These are phyloP conservation scores for Rutstroemia sp. DNA, from an alignment of 2,329 filamentous ascomycete genomes.

Conservation along the genomic window DNA sequence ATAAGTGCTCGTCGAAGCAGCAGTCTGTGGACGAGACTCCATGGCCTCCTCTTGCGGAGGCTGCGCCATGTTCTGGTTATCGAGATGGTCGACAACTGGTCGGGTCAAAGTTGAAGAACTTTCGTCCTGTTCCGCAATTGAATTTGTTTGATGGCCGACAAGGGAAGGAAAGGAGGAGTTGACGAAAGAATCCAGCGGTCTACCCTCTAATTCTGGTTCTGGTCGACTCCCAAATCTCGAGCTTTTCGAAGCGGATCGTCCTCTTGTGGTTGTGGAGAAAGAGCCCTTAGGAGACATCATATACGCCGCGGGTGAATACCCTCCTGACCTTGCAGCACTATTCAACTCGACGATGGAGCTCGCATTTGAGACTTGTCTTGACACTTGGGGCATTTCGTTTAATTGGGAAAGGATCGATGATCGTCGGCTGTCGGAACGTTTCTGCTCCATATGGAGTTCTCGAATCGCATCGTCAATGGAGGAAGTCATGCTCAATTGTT, in stretches of 20 bases:
- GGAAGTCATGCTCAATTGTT: slow-evolving; percentile 63
- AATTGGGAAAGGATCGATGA: slow-evolving; percentile 51
- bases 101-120: slow-evolving; percentile 19
- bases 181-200: slow-evolving; percentile 30
- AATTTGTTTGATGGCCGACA: slow-evolving; percentile 14
- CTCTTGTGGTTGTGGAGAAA: slow-evolving; percentile 37
- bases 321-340: slow-evolving; percentile 56
- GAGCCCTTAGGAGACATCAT: slow-evolving; percentile 61
- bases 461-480: slow-evolving; percentile 74
- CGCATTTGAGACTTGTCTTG: slow-evolving; percentile 41
- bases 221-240: slow-evolving; percentile 31
- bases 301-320: slow-evolving; percentile 62
- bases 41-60: slow-evolving; percentile 12
- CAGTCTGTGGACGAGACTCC: slow-evolving; percentile 17
- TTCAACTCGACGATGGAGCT: slow-evolving; percentile 65
- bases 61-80: slow-evolving; percentile 9
- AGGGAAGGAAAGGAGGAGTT: slow-evolving; percentile 18
- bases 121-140: slow-evolving; percentile 26
- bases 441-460: slow-evolving; percentile 63
- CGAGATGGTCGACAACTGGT: slow-evolving; percentile 17
- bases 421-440: slow-evolving; percentile 59
- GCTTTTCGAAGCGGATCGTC: slow-evolving; percentile 48
- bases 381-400: slow-evolving; percentile 12
- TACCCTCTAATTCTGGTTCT: slow-evolving; percentile 29
- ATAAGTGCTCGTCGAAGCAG: slow-evolving; percentile 39